Conservation (phyloP, 1,284 basidiomycete species). For the Ustilago shanxiensis region DNA sequence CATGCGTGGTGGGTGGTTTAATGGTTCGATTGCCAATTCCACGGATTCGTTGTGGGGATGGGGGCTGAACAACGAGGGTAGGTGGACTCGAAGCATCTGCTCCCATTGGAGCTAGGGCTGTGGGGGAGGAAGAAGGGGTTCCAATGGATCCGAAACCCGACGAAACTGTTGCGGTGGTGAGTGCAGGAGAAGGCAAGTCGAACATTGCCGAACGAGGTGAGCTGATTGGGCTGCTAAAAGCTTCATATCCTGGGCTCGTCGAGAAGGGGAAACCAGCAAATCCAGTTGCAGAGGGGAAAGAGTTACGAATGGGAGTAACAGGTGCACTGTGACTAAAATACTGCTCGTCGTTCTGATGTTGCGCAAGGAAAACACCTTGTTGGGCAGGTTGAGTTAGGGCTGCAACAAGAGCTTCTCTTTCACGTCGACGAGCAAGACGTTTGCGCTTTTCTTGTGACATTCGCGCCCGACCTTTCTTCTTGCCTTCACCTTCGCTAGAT, state of each 20-base stretch:
- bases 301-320: conserved; percentile 11
- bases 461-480: conserved; percentile 54
- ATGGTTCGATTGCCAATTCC: neutral
- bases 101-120: neutral
- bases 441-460: conserved; percentile 64
- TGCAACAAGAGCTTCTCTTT: conserved; percentile 52
- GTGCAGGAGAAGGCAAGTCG: conserved; percentile 21
- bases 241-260: neutral
- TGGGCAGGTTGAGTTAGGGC: neutral
- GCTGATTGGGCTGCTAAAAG: conserved; percentile 4
- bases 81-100: conserved; percentile 15
- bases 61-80: conserved; percentile 41
- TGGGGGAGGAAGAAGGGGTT: conserved; percentile 15
- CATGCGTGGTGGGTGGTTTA: neutral
- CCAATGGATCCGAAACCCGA: conserved; percentile 3
- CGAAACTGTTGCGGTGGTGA: conserved; percentile 14
- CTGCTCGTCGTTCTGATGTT: conserved; percentile 5
- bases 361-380: neutral
- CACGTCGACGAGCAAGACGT: conserved; percentile 49
- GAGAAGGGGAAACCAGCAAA: neutral
- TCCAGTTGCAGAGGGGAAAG: neutral
- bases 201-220: conserved; percentile 1
- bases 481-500: conserved; percentile 20
- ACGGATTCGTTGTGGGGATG: conserved; percentile 29
- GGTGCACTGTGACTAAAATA: conserved; percentile 28